A percentile compares a stretch with the other conserved stretches of the same genome.
Evolutionary conservation across 2,329 filamentous ascomycete species (phyloP).

Genomic region (Blastomyces silverae): DNA sequence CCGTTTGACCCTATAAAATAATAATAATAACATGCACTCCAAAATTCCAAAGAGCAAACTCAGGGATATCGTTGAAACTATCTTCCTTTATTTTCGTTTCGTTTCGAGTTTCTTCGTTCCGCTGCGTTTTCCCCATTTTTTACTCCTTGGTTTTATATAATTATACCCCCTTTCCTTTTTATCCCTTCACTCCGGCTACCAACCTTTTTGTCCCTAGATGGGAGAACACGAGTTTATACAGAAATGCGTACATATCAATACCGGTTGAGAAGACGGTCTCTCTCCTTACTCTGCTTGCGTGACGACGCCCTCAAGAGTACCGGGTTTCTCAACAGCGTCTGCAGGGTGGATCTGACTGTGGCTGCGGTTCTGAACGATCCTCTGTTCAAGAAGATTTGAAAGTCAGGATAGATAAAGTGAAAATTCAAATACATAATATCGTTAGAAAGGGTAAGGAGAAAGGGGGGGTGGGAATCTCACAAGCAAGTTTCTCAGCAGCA

Average conservation of each 20-base stretch:
- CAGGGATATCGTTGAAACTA: slow-evolving; percentile 4
- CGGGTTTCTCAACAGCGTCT: slow-evolving; percentile 37
- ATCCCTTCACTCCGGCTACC: neutral
- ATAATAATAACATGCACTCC: neutral
- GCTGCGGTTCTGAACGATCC: slow-evolving; percentile 41
- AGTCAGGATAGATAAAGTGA: neutral
- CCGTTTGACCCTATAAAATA: neutral
- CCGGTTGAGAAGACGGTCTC: too few species aligned
- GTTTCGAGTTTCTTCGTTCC: neutral
- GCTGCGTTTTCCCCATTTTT: neutral
- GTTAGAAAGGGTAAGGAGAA: neutral
- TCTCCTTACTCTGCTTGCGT: neutral
- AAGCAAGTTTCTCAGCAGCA: slow-evolving; percentile 80
- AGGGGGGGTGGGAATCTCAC: slow-evolving; percentile 49
- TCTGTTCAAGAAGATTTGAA: slow-evolving; percentile 22
- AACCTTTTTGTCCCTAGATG: neutral
- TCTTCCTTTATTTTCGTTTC: neutral
- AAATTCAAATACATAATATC: neutral
- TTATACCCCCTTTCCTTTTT: neutral
- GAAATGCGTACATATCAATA: neutral
- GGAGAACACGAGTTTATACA: neutral
- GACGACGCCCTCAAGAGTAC: slow-evolving; percentile 32
- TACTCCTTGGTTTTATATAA: neutral
- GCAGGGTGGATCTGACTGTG: slow-evolving; percentile 38
- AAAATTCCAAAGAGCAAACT: neutral